phyloP scores from a whole-genome alignment of 495 filamentous ascomycete genomes.

The Sordaria brevicollis region DNA sequence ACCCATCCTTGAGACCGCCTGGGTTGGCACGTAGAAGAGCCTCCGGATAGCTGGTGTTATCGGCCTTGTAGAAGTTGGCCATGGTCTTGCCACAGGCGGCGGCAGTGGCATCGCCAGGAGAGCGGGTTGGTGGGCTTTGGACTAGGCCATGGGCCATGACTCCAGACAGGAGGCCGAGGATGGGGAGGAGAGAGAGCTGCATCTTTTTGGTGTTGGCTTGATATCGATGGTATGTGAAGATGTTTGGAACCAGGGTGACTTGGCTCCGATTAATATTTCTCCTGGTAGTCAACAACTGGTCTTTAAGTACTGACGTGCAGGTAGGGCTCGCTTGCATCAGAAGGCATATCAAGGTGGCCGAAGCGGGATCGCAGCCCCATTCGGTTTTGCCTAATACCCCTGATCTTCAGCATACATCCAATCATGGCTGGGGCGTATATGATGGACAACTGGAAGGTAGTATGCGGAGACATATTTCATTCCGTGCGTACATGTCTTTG shows the following conservation, averaged over 20 bases:
- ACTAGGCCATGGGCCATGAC: constrained; percentile 56
- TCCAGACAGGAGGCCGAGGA: constrained; percentile 41
- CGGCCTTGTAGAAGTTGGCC: constrained; percentile 46
- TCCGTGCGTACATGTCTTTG: not conserved
- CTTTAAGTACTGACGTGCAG: not conserved
- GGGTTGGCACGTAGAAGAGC: constrained; percentile 48
- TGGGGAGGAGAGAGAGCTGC: constrained; percentile 12
- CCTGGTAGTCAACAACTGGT: not conserved
- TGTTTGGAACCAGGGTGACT: not conserved
- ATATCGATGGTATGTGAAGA: not conserved
- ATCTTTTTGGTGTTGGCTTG: not conserved
- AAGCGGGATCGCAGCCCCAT: not conserved
- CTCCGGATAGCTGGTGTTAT: constrained; percentile 61
- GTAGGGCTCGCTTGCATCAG: not conserved
- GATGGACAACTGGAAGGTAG: not conserved
- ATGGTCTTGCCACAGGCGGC: constrained; percentile 54
- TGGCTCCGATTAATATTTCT: not conserved
- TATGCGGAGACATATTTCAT: not conserved
- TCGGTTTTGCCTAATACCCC: constrained; percentile 10
- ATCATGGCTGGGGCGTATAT: not conserved
- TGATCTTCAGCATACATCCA: not conserved
- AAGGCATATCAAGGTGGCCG: not conserved
- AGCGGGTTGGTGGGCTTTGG: constrained; percentile 44
- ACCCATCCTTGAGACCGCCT: constrained; percentile 41
- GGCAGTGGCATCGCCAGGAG: constrained; percentile 48